A percentile compares a stretch with the other conserved stretches of the same genome.
These are phyloP conservation scores for Ceratocystis eucalypticola DNA, from an alignment of 2,329 filamentous ascomycete species.

Conservation along the genomic window DNA sequence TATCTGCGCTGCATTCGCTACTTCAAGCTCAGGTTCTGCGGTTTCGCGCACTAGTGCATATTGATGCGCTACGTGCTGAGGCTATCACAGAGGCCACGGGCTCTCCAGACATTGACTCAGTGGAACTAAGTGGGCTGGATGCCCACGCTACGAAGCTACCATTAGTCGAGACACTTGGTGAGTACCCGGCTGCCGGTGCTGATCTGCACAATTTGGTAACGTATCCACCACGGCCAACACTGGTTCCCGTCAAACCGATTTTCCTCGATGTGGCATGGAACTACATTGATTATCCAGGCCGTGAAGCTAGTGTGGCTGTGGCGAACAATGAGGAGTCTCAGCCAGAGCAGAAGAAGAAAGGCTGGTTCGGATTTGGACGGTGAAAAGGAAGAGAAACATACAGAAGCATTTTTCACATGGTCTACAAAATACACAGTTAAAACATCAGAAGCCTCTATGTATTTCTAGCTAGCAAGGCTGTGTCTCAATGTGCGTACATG, in stretches of 20 bases:
- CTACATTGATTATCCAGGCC: constrained; percentile 81
- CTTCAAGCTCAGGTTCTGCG: constrained; percentile 63
- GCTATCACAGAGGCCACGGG: constrained; percentile 29
- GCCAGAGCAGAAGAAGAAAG: constrained; percentile 45
- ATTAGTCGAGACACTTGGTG: constrained; percentile 59
- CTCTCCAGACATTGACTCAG: no score
- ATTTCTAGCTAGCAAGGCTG: neutral
- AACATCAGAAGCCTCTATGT: neutral
- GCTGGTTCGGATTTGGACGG: constrained; percentile 65
- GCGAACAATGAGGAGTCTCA: constrained; percentile 27
- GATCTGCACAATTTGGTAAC: constrained; percentile 70
- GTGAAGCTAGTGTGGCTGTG: constrained; percentile 25
- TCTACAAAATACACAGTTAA: neutral
- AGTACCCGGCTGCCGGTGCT: constrained; percentile 54
- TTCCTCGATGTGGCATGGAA: constrained; percentile 98
- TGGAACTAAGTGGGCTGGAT: neutral
- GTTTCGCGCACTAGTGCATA: constrained; percentile 72
- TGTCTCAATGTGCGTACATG: neutral
- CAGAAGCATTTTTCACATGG: neutral
- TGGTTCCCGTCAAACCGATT: constrained; percentile 82
- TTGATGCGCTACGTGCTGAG: constrained; percentile 50
- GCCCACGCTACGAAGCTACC: constrained; percentile 31
- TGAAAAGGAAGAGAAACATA: constrained; percentile 23
- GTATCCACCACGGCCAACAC: constrained; percentile 66
- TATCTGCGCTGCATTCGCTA: constrained; percentile 44